Base-by-base conservation (phyloP, 805 yeast species). In the Sungouiella thailandica region DNA sequence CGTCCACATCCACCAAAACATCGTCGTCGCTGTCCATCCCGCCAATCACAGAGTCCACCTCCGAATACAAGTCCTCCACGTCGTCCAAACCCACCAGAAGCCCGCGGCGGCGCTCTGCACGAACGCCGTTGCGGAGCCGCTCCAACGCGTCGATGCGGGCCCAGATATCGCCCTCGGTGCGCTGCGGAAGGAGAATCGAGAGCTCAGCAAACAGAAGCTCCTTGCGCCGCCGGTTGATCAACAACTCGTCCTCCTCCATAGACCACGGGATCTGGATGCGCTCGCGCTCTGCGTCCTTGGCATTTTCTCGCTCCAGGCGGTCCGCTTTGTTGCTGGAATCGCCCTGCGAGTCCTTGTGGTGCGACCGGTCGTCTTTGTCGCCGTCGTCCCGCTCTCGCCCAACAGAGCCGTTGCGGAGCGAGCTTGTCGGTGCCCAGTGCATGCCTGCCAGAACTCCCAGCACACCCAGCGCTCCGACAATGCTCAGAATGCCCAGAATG, bases 151-250 rank as follows among this genome's bases (percentile, higher is more conserved):
- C 74, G 15, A 83, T 73, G 40, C 93, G 67, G 24, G 71, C 57
- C 66, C 74, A 68, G 27, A 87, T 87, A 46, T 85, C 93, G n/a
- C 67, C 67, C 52, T 83, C 88, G 0, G 93, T 69, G 43, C 86
- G 73, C 37, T 71, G 72, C 11, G 93, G 90, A 27, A 87, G 62
- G 33, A 87, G 58, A 22, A 86, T 79, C 11, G 82, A 71, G 24
- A 87, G 62, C 57, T 87, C 96, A 12, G 80, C 82, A 48, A 82
- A 69, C 22, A 82, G 72, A 25, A 87, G 59, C 35, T 80, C 81
- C 43, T 78, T 62, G 31, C 72, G 61, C 7, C 75, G 58, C 32
- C 83, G 64, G 39, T 74, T 66, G 29, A 71, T 70, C 27, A 76
- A 47, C 24, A 86, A 55, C 41, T 79, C 83, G 57, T 86, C 95